Conservation (phyloP, 345 rosid genomes). For the Populus ilicifolia region DNA sequence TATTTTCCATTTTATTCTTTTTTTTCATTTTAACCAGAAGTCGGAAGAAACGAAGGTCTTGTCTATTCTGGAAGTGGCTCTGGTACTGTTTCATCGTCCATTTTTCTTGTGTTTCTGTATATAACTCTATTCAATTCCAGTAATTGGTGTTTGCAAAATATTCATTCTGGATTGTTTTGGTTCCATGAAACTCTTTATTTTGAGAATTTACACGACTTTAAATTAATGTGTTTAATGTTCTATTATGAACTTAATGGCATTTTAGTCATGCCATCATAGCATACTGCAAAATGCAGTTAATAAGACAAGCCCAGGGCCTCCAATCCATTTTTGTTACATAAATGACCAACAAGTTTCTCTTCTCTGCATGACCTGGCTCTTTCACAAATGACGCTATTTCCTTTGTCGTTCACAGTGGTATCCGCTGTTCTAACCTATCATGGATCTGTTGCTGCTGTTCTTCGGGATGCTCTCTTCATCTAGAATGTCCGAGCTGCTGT, state of each 20-base stretch:
- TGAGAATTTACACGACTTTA: not conserved
- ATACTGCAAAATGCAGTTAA: too few species aligned
- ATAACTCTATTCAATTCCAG: not conserved
- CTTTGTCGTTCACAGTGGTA: conserved; percentile 40
- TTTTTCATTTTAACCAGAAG: conserved; percentile 34
- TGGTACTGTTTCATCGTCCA: conserved; percentile 41
- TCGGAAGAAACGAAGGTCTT: conserved; percentile 46
- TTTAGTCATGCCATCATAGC: too few species aligned
- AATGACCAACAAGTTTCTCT: not conserved
- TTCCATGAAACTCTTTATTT: not conserved
- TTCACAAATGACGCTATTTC: not conserved
- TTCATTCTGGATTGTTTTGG: not conserved
- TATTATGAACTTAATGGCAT: not conserved
- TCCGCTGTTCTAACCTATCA: conserved; percentile 53
- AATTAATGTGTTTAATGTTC: not conserved
- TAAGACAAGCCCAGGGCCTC: not conserved
- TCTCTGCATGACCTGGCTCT: not conserved
- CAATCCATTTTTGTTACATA: not conserved
- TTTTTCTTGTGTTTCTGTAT: not conserved
- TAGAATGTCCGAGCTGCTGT: conserved; percentile 44
- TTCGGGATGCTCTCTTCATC: conserved; percentile 47
- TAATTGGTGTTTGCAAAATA: not conserved
- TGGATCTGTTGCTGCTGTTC: conserved; percentile 75
- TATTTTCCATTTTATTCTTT: not conserved
- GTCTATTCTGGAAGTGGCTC: conserved; percentile 82